These are phyloP conservation scores for Alternaria solani DNA, from an alignment of 2,329 filamentous ascomycete species.

Conservation along the genomic window DNA sequence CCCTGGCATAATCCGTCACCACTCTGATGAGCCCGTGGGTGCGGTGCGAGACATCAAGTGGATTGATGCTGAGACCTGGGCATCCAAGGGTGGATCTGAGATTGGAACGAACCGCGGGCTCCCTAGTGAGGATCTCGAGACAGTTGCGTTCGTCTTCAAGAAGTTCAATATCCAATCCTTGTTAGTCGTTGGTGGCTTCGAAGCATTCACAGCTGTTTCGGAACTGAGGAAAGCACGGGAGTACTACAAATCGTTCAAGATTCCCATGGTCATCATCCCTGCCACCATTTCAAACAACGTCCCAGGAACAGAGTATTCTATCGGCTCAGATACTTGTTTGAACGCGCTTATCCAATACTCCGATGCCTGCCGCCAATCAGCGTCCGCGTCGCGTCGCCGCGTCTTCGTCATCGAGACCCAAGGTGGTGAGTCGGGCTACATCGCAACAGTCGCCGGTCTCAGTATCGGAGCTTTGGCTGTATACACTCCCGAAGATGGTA, in stretches of 20 bases:
- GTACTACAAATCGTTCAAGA: conserved; percentile 84
- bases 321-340: conserved; percentile 94
- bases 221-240: conserved; percentile 83
- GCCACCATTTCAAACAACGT: conserved; percentile 99
- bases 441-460: conserved; percentile 88
- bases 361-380: conserved; percentile 96
- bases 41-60: conserved; percentile 87
- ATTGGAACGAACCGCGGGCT: conserved; percentile 97
- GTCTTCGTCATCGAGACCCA: conserved; percentile 99
- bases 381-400: conserved; percentile 87
- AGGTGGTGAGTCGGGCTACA: conserved; percentile 91
- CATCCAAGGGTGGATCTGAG: conserved; percentile 94
- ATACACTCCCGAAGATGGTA: conserved; percentile 96
- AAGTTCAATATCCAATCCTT: conserved; percentile 89
- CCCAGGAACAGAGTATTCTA: conserved; percentile 94
- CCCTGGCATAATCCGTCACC: conserved; percentile 89
- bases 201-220: conserved; percentile 91
- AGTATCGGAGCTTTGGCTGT: conserved; percentile 92
- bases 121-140: conserved; percentile 84
- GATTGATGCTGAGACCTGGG: conserved; percentile 95
- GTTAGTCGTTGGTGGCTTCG: conserved; percentile 93
- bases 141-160: conserved; percentile 82
- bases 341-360: conserved; percentile 96
- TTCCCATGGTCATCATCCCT: conserved; percentile 87
- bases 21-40: conserved; percentile 80